Conservation (phyloP, 164 flowering plant genomes). For the Brasenia schreberi region DNA sequence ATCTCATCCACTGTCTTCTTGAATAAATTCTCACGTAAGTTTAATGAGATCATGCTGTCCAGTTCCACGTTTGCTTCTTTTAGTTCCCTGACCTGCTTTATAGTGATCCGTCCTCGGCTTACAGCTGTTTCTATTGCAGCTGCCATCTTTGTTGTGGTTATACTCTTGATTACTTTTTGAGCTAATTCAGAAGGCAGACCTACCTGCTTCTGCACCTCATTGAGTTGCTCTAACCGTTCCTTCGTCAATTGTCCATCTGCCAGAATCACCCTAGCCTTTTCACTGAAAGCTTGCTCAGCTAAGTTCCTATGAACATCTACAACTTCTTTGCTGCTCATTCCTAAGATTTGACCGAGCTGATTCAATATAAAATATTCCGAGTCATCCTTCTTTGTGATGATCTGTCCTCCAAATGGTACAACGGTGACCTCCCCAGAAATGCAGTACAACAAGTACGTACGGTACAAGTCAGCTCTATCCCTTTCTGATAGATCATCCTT, state of each 20-base stretch:
- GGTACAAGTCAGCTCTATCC: constrained; percentile 74
- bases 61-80: constrained; percentile 63
- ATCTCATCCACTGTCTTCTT: constrained; percentile 82
- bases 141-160: constrained; percentile 75
- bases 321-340: constrained; percentile 50
- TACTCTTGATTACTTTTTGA: constrained; percentile 70
- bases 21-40: constrained; percentile 59
- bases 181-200: constrained; percentile 73
- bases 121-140: constrained; percentile 77
- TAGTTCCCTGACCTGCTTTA: constrained; percentile 78
- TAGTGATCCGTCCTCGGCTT: constrained; percentile 54
- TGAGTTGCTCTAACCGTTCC: constrained; percentile 60
- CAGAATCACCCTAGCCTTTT: constrained; percentile 84
- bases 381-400: constrained; percentile 61
- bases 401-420: constrained; percentile 57
- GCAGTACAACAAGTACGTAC: constrained; percentile 65
- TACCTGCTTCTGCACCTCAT: constrained; percentile 63
- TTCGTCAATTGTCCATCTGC: constrained; percentile 94
- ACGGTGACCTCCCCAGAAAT: constrained; percentile 58
- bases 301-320: constrained; percentile 61
- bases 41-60: constrained; percentile 57
- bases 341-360: constrained; percentile 74
- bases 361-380: constrained; percentile 53
- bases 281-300: constrained; percentile 81
- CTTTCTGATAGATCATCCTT: constrained; percentile 74